Percentiles rank a stretch among this genome's conserved stretches.
Evolutionary conservation across 2,329 filamentous ascomycete species (phyloP).

Genomic region (Pseudophaeomoniella oleicola): DNA sequence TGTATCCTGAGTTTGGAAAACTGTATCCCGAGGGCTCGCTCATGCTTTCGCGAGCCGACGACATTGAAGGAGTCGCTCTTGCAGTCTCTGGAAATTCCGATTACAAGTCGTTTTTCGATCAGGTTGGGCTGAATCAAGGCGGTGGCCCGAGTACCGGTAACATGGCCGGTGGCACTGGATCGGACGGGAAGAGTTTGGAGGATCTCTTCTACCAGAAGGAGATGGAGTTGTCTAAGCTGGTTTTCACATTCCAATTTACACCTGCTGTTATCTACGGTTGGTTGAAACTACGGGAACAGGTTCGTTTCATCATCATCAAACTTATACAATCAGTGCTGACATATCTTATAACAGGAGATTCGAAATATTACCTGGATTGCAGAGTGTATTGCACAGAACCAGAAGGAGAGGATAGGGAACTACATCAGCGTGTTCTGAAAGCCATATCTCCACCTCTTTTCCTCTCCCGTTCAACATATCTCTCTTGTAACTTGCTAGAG

Average conservation of each 20-base stretch:
- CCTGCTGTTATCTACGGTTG: slow-evolving; percentile 91
- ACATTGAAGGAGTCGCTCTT: slow-evolving; percentile 82
- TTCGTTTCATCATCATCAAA: slow-evolving; percentile 28
- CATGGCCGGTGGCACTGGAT: slow-evolving; percentile 64
- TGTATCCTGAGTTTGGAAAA: slow-evolving; percentile 84
- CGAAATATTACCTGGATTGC: slow-evolving; percentile 99
- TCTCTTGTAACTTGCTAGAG: too few relatives aligned
- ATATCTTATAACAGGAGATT: slow-evolving; percentile 58
- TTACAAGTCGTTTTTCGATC: slow-evolving; percentile 93
- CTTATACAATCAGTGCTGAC: slow-evolving; percentile 3
- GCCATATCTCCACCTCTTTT: too few relatives aligned
- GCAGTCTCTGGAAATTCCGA: slow-evolving; percentile 87
- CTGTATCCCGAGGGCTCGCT: slow-evolving; percentile 87
- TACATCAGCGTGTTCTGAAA: slow-evolving; percentile 95
- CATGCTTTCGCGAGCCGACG: slow-evolving; percentile 89
- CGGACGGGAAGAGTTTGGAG: slow-evolving; percentile 79
- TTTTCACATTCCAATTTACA: slow-evolving; percentile 92
- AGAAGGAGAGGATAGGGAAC: slow-evolving; percentile 97
- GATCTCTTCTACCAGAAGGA: slow-evolving; percentile 99
- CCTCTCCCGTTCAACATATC: too few relatives aligned
- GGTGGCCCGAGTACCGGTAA: slow-evolving; percentile 64
- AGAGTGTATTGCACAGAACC: slow-evolving; percentile 98
- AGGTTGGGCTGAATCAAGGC: slow-evolving; percentile 63
- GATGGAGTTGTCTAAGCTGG: slow-evolving; percentile 93
- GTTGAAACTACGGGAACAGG: slow-evolving; percentile 96